phyloP scores from a whole-genome alignment of 192 early-diverging fungal species.

The Dissophora globulifera region DNA sequence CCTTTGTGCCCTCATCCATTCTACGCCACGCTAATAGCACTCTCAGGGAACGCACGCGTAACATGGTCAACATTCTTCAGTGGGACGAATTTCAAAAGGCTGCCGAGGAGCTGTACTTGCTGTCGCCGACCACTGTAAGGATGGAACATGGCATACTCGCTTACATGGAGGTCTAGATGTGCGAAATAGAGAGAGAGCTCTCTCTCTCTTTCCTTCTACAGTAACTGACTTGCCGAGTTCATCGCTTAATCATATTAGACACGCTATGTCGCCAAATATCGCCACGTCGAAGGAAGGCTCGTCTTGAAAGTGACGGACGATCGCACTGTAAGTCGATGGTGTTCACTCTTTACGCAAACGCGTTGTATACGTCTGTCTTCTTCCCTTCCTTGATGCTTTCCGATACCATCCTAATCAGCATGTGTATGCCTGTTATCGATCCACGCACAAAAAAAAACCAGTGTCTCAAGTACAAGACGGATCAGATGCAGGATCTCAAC shows the following conservation, averaged over 20 bases:
- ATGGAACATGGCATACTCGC: neutral
- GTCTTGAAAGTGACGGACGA: slow-evolving; percentile 83
- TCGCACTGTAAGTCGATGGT: slow-evolving; percentile 60
- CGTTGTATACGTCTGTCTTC: neutral
- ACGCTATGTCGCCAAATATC: slow-evolving; percentile 74
- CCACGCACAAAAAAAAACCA: no score
- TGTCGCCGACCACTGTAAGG: slow-evolving; percentile 68
- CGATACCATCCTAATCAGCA: neutral
- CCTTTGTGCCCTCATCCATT: neutral
- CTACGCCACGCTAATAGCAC: neutral
- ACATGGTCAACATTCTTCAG: slow-evolving; percentile 74
- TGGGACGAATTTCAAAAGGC: slow-evolving; percentile 85
- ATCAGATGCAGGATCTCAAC: slow-evolving; percentile 73
- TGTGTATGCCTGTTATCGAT: neutral
- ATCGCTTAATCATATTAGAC: no score
- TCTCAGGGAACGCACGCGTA: neutral
- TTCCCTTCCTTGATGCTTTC: neutral
- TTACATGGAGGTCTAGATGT: neutral
- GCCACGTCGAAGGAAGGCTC: slow-evolving; percentile 73
- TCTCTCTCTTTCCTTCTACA: neutral
- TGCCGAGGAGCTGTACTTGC: slow-evolving; percentile 73
- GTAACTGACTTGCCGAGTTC: no score
- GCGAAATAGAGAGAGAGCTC: neutral
- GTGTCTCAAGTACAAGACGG: slow-evolving; percentile 75
- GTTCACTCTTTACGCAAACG: neutral